These are phyloP conservation scores for Linderina pennispora DNA, from an alignment of 192 early-diverging fungal species.

Conservation along the genomic window DNA sequence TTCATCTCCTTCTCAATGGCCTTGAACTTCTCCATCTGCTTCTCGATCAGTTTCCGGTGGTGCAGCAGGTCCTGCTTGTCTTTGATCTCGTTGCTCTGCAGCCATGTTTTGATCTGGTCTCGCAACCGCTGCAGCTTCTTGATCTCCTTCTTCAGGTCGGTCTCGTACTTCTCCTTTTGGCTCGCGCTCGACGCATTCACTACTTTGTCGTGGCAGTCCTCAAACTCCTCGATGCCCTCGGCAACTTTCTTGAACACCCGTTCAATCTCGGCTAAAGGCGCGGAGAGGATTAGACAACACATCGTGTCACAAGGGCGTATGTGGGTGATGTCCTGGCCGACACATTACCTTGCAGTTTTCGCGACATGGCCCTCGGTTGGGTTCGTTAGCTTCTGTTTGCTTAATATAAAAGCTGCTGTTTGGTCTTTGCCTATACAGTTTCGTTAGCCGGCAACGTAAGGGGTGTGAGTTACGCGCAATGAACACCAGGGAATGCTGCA, in stretches of 20 bases:
- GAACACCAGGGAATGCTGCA: too few species aligned
- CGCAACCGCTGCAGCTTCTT: conserved; percentile 95
- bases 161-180: conserved; percentile 97
- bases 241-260: conserved; percentile 89
- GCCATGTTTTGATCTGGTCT: conserved; percentile 99
- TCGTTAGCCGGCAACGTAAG: too few species aligned
- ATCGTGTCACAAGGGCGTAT: conserved; percentile 37
- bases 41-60: conserved; percentile 90
- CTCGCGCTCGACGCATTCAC: conserved; percentile 70
- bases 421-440: too few species aligned
- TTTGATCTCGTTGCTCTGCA: conserved; percentile 92
- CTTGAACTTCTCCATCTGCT: conserved; percentile 99
- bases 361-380: background rate
- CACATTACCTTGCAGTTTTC: background rate
- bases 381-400: too few species aligned
- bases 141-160: conserved; percentile 97
- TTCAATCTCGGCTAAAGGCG: conserved; percentile 82
- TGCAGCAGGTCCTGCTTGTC: conserved; percentile 88
- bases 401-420: too few species aligned
- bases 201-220: conserved; percentile 85
- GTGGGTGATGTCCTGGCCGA: background rate
- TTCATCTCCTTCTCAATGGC: conserved; percentile 98
- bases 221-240: conserved; percentile 94
- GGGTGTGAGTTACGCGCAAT: too few species aligned
- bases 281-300: background rate